Conservation (phyloP, 169 alveolate species). For the Plasmodium adleri region DNA sequence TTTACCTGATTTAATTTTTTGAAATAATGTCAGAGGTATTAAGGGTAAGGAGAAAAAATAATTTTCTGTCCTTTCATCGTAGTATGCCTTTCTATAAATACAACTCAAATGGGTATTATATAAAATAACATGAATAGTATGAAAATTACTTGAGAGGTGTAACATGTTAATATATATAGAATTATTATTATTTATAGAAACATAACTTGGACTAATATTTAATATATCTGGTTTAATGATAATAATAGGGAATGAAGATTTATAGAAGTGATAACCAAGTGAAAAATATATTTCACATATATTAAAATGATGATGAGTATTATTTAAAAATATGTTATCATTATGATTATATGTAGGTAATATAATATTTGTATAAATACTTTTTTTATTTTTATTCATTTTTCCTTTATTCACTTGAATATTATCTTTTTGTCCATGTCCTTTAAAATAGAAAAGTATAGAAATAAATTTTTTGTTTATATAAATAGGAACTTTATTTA, state of each 20-base stretch:
- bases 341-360: neutral
- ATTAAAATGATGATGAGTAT: slow-evolving; percentile 2
- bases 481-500: slow-evolving; percentile 50
- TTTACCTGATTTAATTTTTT: slow-evolving; percentile 23
- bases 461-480: slow-evolving; percentile 10
- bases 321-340: neutral
- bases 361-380: slow-evolving; percentile 25
- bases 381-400: slow-evolving; percentile 29
- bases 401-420: slow-evolving; percentile 25
- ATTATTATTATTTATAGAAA: slow-evolving; percentile 15
- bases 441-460: slow-evolving; percentile 27
- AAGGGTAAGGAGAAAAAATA: slow-evolving; percentile 32
- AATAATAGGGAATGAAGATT: slow-evolving; percentile 17
- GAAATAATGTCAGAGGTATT: slow-evolving; percentile 27
- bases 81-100: slow-evolving; percentile 48
- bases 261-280: slow-evolving; percentile 24
- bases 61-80: slow-evolving; percentile 3
- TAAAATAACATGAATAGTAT: slow-evolving; percentile 31
- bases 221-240: slow-evolving; percentile 65
- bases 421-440: slow-evolving; percentile 16
- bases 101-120: slow-evolving; percentile 23
- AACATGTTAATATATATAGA: slow-evolving; percentile 39
- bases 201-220: slow-evolving; percentile 32
- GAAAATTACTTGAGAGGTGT: slow-evolving; percentile 21
- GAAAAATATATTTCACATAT: slow-evolving; percentile 25